These are phyloP conservation scores for Carex littledalei DNA, from an alignment of 176 grass and related monocot genomes.

Conservation along the genomic window DNA sequence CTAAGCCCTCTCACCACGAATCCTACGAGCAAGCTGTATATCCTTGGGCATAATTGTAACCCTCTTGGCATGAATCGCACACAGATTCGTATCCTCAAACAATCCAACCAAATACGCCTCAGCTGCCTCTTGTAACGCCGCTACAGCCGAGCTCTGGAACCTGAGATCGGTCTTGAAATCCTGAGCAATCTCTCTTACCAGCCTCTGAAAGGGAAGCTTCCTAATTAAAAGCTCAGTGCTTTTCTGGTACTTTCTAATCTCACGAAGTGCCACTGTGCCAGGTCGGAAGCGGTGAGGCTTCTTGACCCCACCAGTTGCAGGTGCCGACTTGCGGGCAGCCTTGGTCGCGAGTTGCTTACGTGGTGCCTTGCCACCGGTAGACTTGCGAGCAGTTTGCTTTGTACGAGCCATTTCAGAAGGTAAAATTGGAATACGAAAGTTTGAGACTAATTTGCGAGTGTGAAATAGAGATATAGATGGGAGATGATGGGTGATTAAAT, in stretches of 20 bases:
- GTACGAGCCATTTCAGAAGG: slow-evolving; percentile 43
- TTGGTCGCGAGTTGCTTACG: slow-evolving; percentile 76
- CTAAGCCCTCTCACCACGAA: slow-evolving; percentile 11
- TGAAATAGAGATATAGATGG: background rate
- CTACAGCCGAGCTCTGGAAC: background rate
- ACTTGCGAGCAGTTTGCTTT: slow-evolving; percentile 79
- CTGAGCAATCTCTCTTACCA: slow-evolving; percentile 15
- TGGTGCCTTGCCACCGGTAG: slow-evolving; percentile 67
- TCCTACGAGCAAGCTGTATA: slow-evolving; percentile 9
- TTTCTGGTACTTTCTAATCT: slow-evolving; percentile 23
- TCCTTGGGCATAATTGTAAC: slow-evolving; percentile 16
- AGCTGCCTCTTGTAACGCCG: background rate
- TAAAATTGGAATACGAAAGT: too few species aligned
- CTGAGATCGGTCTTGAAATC: slow-evolving; percentile 16
- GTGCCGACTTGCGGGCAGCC: background rate
- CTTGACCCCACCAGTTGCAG: slow-evolving; percentile 10
- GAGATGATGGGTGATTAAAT: background rate
- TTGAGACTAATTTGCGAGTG: too few species aligned
- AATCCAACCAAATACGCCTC: slow-evolving; percentile 10
- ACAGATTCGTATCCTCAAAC: slow-evolving; percentile 14
- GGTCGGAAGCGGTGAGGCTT: slow-evolving; percentile 16
- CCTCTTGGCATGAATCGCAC: slow-evolving; percentile 13
- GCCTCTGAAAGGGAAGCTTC: slow-evolving; percentile 5
- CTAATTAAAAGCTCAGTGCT: slow-evolving; percentile 21
- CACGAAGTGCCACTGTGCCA: slow-evolving; percentile 11